Base-by-base conservation (phyloP, 495 filamentous ascomycete species). In the Xylaria longipes region DNA sequence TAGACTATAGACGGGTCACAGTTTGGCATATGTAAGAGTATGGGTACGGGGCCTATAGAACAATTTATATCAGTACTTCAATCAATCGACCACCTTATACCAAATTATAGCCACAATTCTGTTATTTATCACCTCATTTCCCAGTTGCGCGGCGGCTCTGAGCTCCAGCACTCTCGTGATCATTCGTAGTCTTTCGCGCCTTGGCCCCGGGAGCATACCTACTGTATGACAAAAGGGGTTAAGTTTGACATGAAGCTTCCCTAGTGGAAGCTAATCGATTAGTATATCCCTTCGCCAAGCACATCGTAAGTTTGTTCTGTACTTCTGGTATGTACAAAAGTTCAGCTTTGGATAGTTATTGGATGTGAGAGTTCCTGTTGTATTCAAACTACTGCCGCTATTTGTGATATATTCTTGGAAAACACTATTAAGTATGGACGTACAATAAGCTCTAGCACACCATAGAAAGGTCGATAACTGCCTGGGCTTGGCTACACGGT, bases 401-500 rank as follows among this genome's bases (percentile, higher is more conserved):
- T 7, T 1, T 7, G 20, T 0, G 17, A 56, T 20, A 31, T 31
- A 0, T 0, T 17, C 11, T 1, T 31, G 12, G 25, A 31, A 31
- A 31, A 1, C 31, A 37, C 15, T 12, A 11, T 37, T 61, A 22
- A 39, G 20, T n/a, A 17, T 3, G 29, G 37, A 3, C 9, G 22
- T 63, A 43, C 15, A 9, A 17, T 2, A 29, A 17, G n/a, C 31
- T n/a, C 20, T 22, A 31, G 17, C 33, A 37, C 4, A 60, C 22
- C 8, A 29, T n/a, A 27, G 5, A 41, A 20, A 8, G 11, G 4
- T 29, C 37, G 2, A 27, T 12, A 43, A 63, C 37, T 63, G 60
- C 60, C 60, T 62, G 9, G 37, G 37, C 60, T 60, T 60, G 57
- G 60, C 37, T 9, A 29, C 22, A 43, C 60, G 60, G 60, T 15